A percentile compares a stretch with the other conserved stretches of the same genome.
These are phyloP conservation scores for Plectosphaerella sp. DNA, from an alignment of 2,329 filamentous ascomycete genomes.

Conservation along the genomic window DNA sequence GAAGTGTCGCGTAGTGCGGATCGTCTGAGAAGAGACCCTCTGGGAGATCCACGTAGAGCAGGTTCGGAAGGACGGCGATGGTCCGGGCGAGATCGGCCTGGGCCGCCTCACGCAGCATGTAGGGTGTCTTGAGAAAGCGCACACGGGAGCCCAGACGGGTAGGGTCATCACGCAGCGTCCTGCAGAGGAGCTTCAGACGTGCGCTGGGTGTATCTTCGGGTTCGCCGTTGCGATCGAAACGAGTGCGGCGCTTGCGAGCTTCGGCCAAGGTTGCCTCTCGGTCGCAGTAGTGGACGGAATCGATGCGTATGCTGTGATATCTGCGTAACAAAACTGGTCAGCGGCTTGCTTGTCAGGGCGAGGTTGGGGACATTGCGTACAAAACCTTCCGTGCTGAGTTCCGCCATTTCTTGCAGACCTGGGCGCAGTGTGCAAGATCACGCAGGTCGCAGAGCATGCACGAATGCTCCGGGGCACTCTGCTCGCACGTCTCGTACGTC, in stretches of 20 bases:
- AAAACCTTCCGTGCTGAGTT: slow-evolving; percentile 43
- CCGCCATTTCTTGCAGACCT: slow-evolving; percentile 71
- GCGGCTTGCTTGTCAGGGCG: slow-evolving; percentile 4
- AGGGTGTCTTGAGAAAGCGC: slow-evolving; percentile 80
- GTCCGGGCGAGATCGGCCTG: slow-evolving; percentile 81
- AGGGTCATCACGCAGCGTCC: slow-evolving; percentile 75
- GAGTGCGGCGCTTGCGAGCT: slow-evolving; percentile 68
- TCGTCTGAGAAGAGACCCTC: slow-evolving; percentile 85
- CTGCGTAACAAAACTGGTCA: slow-evolving; percentile 36
- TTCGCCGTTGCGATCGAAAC: slow-evolving; percentile 72
- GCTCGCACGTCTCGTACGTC: slow-evolving; percentile 77
- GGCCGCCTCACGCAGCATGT: slow-evolving; percentile 88
- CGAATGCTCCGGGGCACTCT: slow-evolving; percentile 69
- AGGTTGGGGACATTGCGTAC: slow-evolving; percentile 36
- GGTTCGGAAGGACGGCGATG: slow-evolving; percentile 77
- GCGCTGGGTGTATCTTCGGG: slow-evolving; percentile 74
- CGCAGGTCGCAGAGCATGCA: slow-evolving; percentile 94
- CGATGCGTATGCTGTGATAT: slow-evolving; percentile 86
- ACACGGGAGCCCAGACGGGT: slow-evolving; percentile 65
- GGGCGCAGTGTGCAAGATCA: slow-evolving; percentile 75
- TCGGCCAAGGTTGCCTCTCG: slow-evolving; percentile 79
- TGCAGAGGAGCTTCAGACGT: slow-evolving; percentile 73
- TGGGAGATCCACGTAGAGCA: slow-evolving; percentile 86
- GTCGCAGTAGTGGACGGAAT: slow-evolving; percentile 90
- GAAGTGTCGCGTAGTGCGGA: slow-evolving; percentile 65